Evolutionary conservation across 2,329 filamentous ascomycete genomes (phyloP).

Genomic region (Fusarium xylarioides): DNA sequence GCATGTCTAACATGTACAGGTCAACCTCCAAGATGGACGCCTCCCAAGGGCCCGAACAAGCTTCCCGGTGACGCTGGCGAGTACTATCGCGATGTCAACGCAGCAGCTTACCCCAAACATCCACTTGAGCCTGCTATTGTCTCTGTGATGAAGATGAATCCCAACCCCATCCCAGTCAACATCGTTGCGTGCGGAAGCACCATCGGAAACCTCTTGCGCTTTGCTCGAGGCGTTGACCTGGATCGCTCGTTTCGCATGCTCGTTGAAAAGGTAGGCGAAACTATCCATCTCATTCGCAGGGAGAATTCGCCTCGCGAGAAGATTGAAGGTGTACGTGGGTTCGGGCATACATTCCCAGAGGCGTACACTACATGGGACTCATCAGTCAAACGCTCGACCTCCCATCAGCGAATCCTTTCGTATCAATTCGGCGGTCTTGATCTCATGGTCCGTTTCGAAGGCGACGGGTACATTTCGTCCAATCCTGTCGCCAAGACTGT

Average conservation of each 20-base stretch:
- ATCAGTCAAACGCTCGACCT: slow-evolving; percentile 62
- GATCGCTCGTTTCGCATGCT: slow-evolving; percentile 66
- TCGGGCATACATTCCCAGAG: slow-evolving; percentile 73
- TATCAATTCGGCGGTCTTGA: slow-evolving; percentile 62
- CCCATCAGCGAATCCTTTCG: slow-evolving; percentile 69
- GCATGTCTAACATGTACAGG: slow-evolving; percentile 20
- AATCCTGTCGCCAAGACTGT: not conserved
- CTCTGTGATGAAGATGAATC: slow-evolving; percentile 47
- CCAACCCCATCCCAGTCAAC: slow-evolving; percentile 51
- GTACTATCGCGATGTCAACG: slow-evolving; percentile 65
- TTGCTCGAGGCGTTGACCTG: slow-evolving; percentile 55
- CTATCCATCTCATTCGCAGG: slow-evolving; percentile 70
- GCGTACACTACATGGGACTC: slow-evolving; percentile 70
- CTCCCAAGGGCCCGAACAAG: not conserved
- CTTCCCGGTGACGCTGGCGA: slow-evolving; percentile 52
- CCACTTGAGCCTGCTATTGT: slow-evolving; percentile 61
- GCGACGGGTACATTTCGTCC: slow-evolving; percentile 40
- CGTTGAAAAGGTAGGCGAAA: slow-evolving; percentile 63
- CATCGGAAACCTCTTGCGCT: slow-evolving; percentile 68
- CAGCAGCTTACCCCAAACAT: slow-evolving; percentile 58
- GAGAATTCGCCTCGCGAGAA: slow-evolving; percentile 67
- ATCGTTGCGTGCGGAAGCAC: slow-evolving; percentile 71
- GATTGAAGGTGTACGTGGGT: slow-evolving; percentile 66
- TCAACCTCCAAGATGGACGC: slow-evolving; percentile 39
- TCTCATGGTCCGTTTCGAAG: slow-evolving; percentile 43